Conservation (phyloP, 495 filamentous ascomycete species). For the Daldinia caldariorum region DNA sequence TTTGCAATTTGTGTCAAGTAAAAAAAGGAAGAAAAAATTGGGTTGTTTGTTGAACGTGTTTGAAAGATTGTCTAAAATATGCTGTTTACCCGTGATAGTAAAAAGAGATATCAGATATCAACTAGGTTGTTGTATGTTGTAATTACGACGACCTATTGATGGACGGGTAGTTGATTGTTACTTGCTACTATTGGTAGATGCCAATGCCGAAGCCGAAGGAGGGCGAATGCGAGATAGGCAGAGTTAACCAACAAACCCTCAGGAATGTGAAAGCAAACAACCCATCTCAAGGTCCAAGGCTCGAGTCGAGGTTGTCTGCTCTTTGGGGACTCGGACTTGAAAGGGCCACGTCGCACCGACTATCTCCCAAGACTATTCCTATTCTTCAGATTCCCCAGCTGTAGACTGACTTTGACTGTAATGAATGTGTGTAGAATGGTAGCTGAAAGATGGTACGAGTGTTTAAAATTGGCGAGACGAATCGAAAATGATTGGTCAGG, state of each 20-base stretch:
- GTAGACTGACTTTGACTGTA: not conserved
- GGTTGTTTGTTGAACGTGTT: slow-evolving; percentile 25
- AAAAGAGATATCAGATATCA: not conserved
- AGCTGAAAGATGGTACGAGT: slow-evolving; percentile 36
- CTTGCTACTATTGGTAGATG: not conserved
- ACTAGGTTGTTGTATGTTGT: not conserved
- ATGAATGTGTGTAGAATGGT: slow-evolving; percentile 20
- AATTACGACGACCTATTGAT: not conserved
- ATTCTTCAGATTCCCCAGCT: slow-evolving; percentile 15
- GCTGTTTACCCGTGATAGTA: not conserved
- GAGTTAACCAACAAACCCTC: not conserved
- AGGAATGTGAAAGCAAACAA: slow-evolving; percentile 18
- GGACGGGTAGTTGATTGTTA: not conserved
- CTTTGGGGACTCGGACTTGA: slow-evolving; percentile 6
- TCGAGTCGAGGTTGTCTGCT: not conserved
- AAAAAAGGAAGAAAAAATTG: too few species aligned
- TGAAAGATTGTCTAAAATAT: slow-evolving; percentile 1
- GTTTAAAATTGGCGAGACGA: slow-evolving; percentile 43
- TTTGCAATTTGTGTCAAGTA: too few species aligned
- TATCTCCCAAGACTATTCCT: not conserved
- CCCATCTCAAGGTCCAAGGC: not conserved
- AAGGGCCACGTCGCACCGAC: slow-evolving; percentile 18
- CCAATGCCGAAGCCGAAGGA: not conserved
- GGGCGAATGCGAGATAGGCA: not conserved
- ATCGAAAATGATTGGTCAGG: slow-evolving; percentile 39